phyloP scores from a whole-genome alignment of 2,329 filamentous ascomycete genomes.

The Rhexocercosporidium sp. region DNA sequence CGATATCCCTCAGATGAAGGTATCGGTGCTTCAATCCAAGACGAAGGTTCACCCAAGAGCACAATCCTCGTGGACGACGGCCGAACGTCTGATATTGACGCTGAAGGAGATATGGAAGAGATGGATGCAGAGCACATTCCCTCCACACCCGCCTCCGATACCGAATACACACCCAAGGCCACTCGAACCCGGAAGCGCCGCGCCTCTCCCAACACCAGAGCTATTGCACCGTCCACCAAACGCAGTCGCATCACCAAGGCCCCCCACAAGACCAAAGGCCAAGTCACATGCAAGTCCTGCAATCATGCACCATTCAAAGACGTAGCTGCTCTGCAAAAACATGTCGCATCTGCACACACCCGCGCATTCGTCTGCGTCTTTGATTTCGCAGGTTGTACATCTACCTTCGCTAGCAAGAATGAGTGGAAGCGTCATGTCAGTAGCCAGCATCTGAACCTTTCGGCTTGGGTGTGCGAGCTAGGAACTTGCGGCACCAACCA shows the following conservation, averaged over 20 bases:
- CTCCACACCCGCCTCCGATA: slow-evolving; percentile 27
- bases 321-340: slow-evolving; percentile 50
- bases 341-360: slow-evolving; percentile 54
- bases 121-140: slow-evolving; percentile 19
- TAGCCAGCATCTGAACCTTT: slow-evolving; percentile 77
- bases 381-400: slow-evolving; percentile 73
- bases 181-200: slow-evolving; percentile 29
- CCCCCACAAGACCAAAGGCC: slow-evolving; percentile 9
- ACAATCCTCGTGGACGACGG: slow-evolving; percentile 21
- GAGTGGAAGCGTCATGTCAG: slow-evolving; percentile 93
- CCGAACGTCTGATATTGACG: slow-evolving; percentile 22
- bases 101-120: slow-evolving; percentile 27
- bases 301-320: slow-evolving; percentile 51
- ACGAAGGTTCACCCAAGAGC: slow-evolving; percentile 29
- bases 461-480: slow-evolving; percentile 72
- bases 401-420: slow-evolving; percentile 81
- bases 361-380: slow-evolving; percentile 80
- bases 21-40: slow-evolving; percentile 35
- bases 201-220: background rate
- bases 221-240: slow-evolving; percentile 21
- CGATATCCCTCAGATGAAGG: slow-evolving; percentile 33
- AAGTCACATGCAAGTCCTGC: slow-evolving; percentile 31
- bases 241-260: slow-evolving; percentile 26
- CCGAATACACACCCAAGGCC: slow-evolving; percentile 35
- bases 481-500: slow-evolving; percentile 36